Evolutionary conservation across 306 rosid species (phyloP).

Genomic region (Cicer chorassanicum): DNA sequence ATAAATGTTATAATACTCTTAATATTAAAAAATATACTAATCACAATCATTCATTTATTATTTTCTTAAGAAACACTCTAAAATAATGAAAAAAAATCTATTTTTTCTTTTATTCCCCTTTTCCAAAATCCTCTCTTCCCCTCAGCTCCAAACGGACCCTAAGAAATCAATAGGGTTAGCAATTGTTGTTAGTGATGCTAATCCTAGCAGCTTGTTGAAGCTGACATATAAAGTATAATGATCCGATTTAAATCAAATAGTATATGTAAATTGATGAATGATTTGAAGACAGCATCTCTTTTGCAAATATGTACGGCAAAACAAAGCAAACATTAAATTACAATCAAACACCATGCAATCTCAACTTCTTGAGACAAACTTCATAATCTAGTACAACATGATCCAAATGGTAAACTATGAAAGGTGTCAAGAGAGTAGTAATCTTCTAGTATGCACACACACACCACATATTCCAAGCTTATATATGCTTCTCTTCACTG

Average conservation of each 20-base stretch:
- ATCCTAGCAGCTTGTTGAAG: too few relatives aligned
- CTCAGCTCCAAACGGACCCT: too few relatives aligned
- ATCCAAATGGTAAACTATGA: slow-evolving; percentile 42
- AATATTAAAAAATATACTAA: too few relatives aligned
- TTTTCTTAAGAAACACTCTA: too few relatives aligned
- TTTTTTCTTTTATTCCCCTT: too few relatives aligned
- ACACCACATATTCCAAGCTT: slow-evolving; percentile 42
- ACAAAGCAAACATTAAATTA: slow-evolving; percentile 43
- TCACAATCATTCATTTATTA: too few relatives aligned
- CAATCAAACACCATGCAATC: slow-evolving; percentile 43
- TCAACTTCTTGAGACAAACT: slow-evolving; percentile 39
- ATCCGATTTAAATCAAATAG: neutral
- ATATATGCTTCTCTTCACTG: slow-evolving; percentile 48
- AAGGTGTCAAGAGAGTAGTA: slow-evolving; percentile 41
- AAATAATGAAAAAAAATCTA: too few relatives aligned
- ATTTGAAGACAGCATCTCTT: slow-evolving; percentile 37
- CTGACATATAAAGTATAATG: neutral
- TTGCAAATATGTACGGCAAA: slow-evolving; percentile 18
- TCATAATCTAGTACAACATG: slow-evolving; percentile 42
- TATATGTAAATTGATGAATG: slow-evolving; percentile 24
- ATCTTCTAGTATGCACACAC: slow-evolving; percentile 37
- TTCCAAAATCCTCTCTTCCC: too few relatives aligned
- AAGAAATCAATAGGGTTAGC: too few relatives aligned
- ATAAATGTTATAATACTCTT: too few relatives aligned
- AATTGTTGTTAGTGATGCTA: too few relatives aligned